A percentile compares a stretch with the other conserved stretches of the same genome.
These are phyloP conservation scores for Gracilaria domingensis DNA, from an alignment of 23 red algal genomes.

Conservation along the genomic window DNA sequence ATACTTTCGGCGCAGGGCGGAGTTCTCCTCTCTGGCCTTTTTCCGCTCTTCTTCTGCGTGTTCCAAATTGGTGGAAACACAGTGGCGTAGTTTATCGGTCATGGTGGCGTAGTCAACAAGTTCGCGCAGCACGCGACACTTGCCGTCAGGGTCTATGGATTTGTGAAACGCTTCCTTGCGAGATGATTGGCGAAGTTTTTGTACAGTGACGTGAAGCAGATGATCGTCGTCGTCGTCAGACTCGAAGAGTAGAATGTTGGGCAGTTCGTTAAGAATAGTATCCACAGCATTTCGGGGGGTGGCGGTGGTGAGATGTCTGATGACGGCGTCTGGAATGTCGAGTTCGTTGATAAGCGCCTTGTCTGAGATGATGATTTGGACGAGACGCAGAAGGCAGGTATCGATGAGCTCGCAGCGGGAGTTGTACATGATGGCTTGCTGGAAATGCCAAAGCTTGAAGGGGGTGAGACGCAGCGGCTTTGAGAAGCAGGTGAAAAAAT, in stretches of 20 bases:
- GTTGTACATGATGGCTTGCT: slow-evolving; percentile 47
- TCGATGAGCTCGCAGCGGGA: slow-evolving; percentile 43
- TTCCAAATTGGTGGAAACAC: slow-evolving; percentile 39
- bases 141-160: slow-evolving; percentile 30
- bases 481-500: slow-evolving; percentile 62
- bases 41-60: slow-evolving; percentile 59
- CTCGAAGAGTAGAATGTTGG: slow-evolving; percentile 60
- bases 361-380: slow-evolving; percentile 55
- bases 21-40: slow-evolving; percentile 50
- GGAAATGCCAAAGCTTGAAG: slow-evolving; percentile 67
- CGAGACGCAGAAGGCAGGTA: slow-evolving; percentile 43
- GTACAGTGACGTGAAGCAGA: slow-evolving; percentile 36
- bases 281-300: slow-evolving; percentile 2
- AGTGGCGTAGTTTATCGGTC: slow-evolving; percentile 55
- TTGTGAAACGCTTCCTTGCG: slow-evolving; percentile 54
- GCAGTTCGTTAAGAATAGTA: slow-evolving; percentile 49
- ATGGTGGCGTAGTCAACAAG: slow-evolving; percentile 74
- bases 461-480: slow-evolving; percentile 47
- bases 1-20: slow-evolving; percentile 57
- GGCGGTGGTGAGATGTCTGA: slow-evolving; percentile 1
- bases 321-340: slow-evolving; percentile 35
- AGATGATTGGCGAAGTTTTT: slow-evolving; percentile 48
- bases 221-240: slow-evolving; percentile 58
- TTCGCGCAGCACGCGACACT: slow-evolving; percentile 55
- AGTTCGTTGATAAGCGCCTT: slow-evolving; percentile 59